Base-by-base conservation (phyloP, 345 rosid species). In the Eutrema yunnanense region DNA sequence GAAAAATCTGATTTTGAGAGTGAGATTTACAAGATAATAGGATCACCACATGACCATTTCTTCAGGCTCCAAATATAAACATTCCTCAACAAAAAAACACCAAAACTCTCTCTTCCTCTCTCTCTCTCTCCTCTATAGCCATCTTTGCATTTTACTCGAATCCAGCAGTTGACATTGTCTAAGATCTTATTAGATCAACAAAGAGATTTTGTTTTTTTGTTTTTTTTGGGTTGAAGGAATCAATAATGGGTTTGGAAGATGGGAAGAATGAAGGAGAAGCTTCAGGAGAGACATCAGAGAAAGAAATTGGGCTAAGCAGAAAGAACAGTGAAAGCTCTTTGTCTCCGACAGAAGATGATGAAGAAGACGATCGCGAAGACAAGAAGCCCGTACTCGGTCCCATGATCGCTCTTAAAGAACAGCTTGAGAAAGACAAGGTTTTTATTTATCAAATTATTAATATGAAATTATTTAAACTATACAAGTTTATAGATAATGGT, bases 41-140 rank as follows among this genome's bases (percentile, higher is more conserved):
- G 94, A 89, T 84, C 89, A 82, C 89, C 96, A 81, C 90, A 89
- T 78, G 93, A 89, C 87, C 75, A 4, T 73, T 88, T 85, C 89
- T 55, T 65, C 37, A 81, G 53, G 5, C 64, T 59, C 78, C 69
- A 76, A 69, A 74, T 67, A 80, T 82, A 64, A 67, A 76, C 80
- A 68, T 76, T 59, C 81, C 72, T 33, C 26, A 69, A 69, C 46
- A 10, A 47, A 37, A 62, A 44, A 11, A 33, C 67, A 69, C 68
- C 67, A 51, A 73, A 69, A 30, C 54, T 42, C 51, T 40, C n/a
- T 46, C 5, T 32, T 34, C 29, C 73, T 47, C 56, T 77, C 60
- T 67, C 22, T 80, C 73, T 49, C 55, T 78, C 64, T 66, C 49
- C 64, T 80, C 78, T 73, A 62, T 68, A 11, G 65, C 13, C 32